Evolutionary conservation across 2,329 filamentous ascomycete genomes (phyloP).

Genomic region (Ophiocordyceps camponoti-saundersi): DNA sequence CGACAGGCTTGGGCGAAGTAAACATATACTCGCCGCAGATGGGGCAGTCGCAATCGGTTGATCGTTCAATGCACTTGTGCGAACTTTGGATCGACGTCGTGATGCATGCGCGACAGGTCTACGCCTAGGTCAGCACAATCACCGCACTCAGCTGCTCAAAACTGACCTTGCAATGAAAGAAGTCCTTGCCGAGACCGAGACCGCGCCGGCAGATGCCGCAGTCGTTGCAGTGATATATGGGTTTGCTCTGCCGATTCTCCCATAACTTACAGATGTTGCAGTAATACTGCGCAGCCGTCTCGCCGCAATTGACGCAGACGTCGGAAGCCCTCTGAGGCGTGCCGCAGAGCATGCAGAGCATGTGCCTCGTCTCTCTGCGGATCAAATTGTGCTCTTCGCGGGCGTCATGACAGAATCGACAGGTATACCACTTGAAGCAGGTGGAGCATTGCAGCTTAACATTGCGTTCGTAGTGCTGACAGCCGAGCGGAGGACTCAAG

Average conservation of each 20-base stretch:
- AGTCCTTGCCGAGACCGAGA: constrained; percentile 85
- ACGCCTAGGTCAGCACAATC: constrained; percentile 4
- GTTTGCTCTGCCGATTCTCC: constrained; percentile 83
- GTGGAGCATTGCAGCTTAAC: constrained; percentile 89
- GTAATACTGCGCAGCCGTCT: constrained; percentile 73
- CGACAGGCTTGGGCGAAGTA: constrained; percentile 71
- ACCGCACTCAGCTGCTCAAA: no score
- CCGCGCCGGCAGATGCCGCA: constrained; percentile 92
- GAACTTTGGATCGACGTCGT: constrained; percentile 69
- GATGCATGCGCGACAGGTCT: constrained; percentile 89
- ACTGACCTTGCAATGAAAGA: constrained; percentile 88
- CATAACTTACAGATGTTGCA: constrained; percentile 91
- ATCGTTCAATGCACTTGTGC: constrained; percentile 87
- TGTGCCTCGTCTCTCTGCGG: constrained; percentile 73
- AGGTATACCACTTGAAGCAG: constrained; percentile 86
- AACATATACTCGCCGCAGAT: constrained; percentile 97
- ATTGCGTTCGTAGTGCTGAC: constrained; percentile 85
- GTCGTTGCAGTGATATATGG: constrained; percentile 90
- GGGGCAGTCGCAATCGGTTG: constrained; percentile 88
- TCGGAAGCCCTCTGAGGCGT: constrained; percentile 71
- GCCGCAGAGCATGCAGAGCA: constrained; percentile 93
- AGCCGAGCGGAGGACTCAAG: constrained; percentile 45
- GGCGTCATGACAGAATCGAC: constrained; percentile 83
- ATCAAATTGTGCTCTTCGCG: constrained; percentile 64
- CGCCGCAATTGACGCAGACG: constrained; percentile 59